phyloP scores from a whole-genome alignment of 176 grass and related monocot species.

The Bothriochloa decipiens region DNA sequence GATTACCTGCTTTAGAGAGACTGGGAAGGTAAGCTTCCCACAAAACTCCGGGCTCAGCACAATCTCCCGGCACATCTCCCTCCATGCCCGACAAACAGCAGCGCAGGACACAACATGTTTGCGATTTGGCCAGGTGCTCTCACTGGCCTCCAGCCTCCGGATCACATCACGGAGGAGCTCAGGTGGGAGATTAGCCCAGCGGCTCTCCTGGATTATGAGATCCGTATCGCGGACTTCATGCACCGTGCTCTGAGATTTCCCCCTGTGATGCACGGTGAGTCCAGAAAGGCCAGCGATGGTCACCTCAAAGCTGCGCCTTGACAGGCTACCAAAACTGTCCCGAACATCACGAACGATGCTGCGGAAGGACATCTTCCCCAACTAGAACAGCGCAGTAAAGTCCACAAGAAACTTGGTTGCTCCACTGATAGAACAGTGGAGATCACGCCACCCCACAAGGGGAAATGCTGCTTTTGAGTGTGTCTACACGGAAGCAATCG shows the following conservation, averaged over 20 bases:
- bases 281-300: slow-evolving; percentile 70
- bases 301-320: slow-evolving; percentile 89
- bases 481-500: slow-evolving; percentile 13
- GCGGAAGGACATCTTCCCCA: slow-evolving; percentile 80
- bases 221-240: slow-evolving; percentile 60
- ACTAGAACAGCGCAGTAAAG: background rate
- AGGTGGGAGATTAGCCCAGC: slow-evolving; percentile 85
- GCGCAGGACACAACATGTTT: slow-evolving; percentile 86
- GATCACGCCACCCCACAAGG: slow-evolving; percentile 8
- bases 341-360: slow-evolving; percentile 89
- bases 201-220: slow-evolving; percentile 70
- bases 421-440: slow-evolving; percentile 32
- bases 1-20: slow-evolving; percentile 90
- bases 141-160: slow-evolving; percentile 79
- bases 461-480: slow-evolving; percentile 4
- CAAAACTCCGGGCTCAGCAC: slow-evolving; percentile 82
- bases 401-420: slow-evolving; percentile 19
- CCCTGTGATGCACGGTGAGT: slow-evolving; percentile 53
- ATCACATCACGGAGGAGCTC: slow-evolving; percentile 90
- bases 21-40: slow-evolving; percentile 92
- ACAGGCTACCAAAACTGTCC: slow-evolving; percentile 83
- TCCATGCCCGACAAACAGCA: slow-evolving; percentile 86
- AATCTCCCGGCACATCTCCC: slow-evolving; percentile 93
- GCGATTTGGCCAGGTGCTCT: slow-evolving; percentile 84
- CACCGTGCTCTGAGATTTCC: slow-evolving; percentile 70